A percentile compares a stretch with the other conserved stretches of the same genome.
These are phyloP conservation scores for Olyra latifolia DNA, from an alignment of 176 grass and related monocot genomes.

Conservation along the genomic window DNA sequence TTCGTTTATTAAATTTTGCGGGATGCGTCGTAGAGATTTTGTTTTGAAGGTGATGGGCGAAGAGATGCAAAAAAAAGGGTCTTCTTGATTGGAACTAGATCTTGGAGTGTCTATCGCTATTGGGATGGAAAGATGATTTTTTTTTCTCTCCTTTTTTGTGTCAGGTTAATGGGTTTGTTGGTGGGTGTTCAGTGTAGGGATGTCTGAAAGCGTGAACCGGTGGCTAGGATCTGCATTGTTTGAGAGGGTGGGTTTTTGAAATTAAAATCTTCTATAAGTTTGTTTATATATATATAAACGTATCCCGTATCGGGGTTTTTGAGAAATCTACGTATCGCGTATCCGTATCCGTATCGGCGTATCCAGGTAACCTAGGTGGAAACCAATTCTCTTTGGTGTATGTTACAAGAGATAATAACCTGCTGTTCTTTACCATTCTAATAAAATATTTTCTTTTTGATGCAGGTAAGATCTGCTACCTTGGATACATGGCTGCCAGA, in stretches of 20 bases:
- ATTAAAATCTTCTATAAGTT: too few relatives aligned
- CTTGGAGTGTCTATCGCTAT: not conserved
- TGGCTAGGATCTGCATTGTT: too few relatives aligned
- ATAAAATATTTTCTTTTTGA: conserved; percentile 1
- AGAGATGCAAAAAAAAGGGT: not conserved
- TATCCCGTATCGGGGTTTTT: too few relatives aligned
- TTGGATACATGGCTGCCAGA: conserved; percentile 98
- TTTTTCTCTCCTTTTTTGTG: not conserved
- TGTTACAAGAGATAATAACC: not conserved
- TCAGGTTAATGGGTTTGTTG: not conserved
- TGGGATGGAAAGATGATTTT: not conserved
- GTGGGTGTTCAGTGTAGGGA: not conserved
- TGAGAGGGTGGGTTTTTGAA: too few relatives aligned
- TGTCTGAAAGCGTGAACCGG: not conserved
- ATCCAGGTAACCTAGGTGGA: too few relatives aligned
- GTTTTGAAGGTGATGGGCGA: not conserved
- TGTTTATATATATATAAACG: too few relatives aligned
- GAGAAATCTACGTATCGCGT: too few relatives aligned
- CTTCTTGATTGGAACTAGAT: conserved; percentile 38
- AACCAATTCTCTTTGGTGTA: not conserved
- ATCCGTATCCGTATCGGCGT: too few relatives aligned
- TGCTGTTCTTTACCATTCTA: not conserved
- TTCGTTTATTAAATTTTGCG: not conserved
- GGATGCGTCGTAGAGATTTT: not conserved
- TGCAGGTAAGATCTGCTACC: conserved; percentile 92